Evolutionary conservation across 208 protist genomes (phyloP).

Genomic region (Leptomonas seymouri): DNA sequence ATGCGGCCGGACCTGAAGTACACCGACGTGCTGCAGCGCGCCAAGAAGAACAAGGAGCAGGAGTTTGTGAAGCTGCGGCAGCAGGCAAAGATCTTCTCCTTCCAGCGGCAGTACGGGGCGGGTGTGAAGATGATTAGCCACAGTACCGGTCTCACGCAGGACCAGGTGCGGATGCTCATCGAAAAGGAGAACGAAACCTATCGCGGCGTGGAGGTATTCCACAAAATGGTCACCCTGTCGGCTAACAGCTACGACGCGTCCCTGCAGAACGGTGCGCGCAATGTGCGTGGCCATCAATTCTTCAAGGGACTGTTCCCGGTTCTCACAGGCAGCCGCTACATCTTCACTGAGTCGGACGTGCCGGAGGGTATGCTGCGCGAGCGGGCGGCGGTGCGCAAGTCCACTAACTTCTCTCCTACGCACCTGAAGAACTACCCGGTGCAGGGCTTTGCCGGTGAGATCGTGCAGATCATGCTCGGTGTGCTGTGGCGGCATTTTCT

Average conservation of each 20-base stretch:
- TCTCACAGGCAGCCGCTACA: conserved; percentile 88
- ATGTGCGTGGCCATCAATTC: conserved; percentile 88
- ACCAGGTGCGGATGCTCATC: conserved; percentile 92
- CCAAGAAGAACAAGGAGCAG: conserved; percentile 93
- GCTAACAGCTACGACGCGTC: conserved; percentile 90
- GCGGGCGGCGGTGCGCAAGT: conserved; percentile 61
- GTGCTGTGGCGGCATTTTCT: conserved; percentile 91
- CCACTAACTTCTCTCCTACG: conserved; percentile 92
- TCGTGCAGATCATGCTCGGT: conserved; percentile 94
- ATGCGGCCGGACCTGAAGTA: conserved; percentile 93
- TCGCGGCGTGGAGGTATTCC: conserved; percentile 88
- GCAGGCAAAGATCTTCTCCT: conserved; percentile 95
- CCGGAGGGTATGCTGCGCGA: conserved; percentile 76
- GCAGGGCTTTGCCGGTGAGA: conserved; percentile 93
- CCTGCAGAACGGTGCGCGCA: conserved; percentile 84
- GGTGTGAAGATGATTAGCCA: conserved; percentile 92
- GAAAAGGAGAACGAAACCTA: conserved; percentile 93
- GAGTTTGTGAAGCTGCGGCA: conserved; percentile 93
- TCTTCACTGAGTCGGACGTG: conserved; percentile 91
- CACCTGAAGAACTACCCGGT: conserved; percentile 95
- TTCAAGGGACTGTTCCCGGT: conserved; percentile 94
- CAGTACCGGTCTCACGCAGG: conserved; percentile 89
- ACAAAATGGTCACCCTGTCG: conserved; percentile 89
- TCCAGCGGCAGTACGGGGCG: conserved; percentile 94
- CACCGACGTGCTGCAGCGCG: conserved; percentile 83